Conservation (phyloP, 192 early-diverging fungal genomes). For the Umbelopsis isabellina region DNA sequence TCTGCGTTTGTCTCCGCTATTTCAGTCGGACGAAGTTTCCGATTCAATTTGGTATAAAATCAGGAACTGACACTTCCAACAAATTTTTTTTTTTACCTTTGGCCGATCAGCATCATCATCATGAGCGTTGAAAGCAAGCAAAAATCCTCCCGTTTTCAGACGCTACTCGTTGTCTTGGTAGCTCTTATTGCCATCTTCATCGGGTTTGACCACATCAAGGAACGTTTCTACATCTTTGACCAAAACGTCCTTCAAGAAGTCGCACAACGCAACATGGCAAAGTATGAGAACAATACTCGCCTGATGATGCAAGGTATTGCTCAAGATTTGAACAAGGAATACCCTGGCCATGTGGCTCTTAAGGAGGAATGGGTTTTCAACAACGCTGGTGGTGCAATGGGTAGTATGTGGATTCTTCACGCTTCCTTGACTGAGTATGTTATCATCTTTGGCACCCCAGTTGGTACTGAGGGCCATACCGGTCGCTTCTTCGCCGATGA, state of each 20-base stretch:
- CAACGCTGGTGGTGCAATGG: slow-evolving; percentile 55
- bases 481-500: slow-evolving; percentile 48
- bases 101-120: slow-evolving; percentile 2
- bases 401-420: slow-evolving; percentile 50
- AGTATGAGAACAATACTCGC: slow-evolving; percentile 40
- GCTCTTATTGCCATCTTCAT: slow-evolving; percentile 39
- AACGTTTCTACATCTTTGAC: slow-evolving; percentile 46
- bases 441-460: slow-evolving; percentile 50
- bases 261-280: slow-evolving; percentile 40
- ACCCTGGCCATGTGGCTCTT: slow-evolving; percentile 41
- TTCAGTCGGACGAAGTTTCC: too few relatives aligned
- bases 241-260: slow-evolving; percentile 37
- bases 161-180: slow-evolving; percentile 29
- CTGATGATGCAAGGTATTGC: slow-evolving; percentile 39
- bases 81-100: slow-evolving; percentile 12
- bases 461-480: slow-evolving; percentile 52
- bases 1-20: too few relatives aligned
- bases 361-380: slow-evolving; percentile 54
- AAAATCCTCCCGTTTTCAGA: slow-evolving; percentile 25
- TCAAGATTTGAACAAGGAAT: slow-evolving; percentile 36
- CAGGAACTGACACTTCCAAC: not conserved
- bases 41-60: too few relatives aligned
- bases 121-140: slow-evolving; percentile 22
- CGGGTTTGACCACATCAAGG: slow-evolving; percentile 40
- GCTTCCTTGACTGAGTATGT: slow-evolving; percentile 52